phyloP scores from a whole-genome alignment of 2,329 filamentous ascomycete genomes.

The Fusarium circinatum region DNA sequence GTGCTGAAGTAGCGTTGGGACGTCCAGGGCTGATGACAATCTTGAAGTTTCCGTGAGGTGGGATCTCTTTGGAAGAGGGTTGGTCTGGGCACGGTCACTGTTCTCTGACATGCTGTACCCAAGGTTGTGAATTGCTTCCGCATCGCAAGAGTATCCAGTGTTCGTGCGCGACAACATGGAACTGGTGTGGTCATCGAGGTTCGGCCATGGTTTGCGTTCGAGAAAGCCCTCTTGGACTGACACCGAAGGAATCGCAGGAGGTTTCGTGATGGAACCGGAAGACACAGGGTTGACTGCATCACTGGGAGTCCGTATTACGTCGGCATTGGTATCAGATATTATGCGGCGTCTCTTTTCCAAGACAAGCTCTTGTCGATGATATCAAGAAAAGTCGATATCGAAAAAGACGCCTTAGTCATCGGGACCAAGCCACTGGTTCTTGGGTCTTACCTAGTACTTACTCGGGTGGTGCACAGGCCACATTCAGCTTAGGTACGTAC shows the following conservation, averaged over 20 bases:
- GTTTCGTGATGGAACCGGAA: conserved; percentile 61
- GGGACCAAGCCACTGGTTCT: conserved; percentile 20
- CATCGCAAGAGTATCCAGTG: conserved; percentile 1
- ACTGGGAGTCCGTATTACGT: conserved; percentile 35
- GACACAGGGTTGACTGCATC: conserved; percentile 58
- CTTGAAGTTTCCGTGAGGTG: conserved; percentile 26
- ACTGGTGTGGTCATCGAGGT: conserved; percentile 15
- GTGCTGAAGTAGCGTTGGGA: conserved; percentile 46
- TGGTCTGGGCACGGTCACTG: conserved; percentile 42
- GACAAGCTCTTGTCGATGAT: conserved; percentile 27
- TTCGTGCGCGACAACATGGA: conserved; percentile 36
- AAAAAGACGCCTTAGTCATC: conserved; percentile 32
- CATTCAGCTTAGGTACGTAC: neutral
- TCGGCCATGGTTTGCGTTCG: conserved; percentile 55
- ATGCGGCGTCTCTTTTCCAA: conserved; percentile 2
- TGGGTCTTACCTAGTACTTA: too few relatives aligned
- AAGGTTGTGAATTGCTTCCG: conserved; percentile 26
- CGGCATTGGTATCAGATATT: conserved; percentile 28
- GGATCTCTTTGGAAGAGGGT: conserved; percentile 45
- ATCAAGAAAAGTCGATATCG: conserved; percentile 35
- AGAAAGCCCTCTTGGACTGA: conserved; percentile 71
- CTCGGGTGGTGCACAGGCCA: conserved; percentile 18
- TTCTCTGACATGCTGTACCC: conserved; percentile 19
- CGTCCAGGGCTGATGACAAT: conserved; percentile 10
- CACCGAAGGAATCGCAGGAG: conserved; percentile 78